These are phyloP conservation scores for Boehmeria nivea DNA, from an alignment of 306 rosid genomes.

Conservation along the genomic window DNA sequence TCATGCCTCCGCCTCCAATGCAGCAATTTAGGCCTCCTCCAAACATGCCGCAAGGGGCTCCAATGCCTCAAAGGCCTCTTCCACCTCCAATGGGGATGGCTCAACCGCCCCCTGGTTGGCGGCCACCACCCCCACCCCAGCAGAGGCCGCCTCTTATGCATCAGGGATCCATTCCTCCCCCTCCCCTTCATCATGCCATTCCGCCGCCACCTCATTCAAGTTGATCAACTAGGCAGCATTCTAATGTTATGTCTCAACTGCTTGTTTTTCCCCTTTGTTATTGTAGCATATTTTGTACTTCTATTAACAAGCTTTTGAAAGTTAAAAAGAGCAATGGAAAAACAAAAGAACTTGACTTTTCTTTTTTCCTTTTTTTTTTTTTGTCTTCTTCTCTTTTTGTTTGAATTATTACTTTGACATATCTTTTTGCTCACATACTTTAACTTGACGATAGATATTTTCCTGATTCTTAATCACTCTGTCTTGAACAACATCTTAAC, in stretches of 20 bases:
- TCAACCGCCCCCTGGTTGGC: constrained; percentile 68
- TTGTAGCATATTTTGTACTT: constrained; percentile 23
- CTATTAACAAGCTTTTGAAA: not conserved
- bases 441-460: no score
- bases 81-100: constrained; percentile 92
- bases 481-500: no score
- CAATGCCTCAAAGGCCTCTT: constrained; percentile 58
- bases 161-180: no score
- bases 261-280: not conserved
- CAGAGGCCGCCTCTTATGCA: constrained; percentile 52
- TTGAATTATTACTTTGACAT: not conserved
- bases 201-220: constrained; percentile 47
- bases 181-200: constrained; percentile 56
- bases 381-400: no score
- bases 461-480: no score
- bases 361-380: no score
- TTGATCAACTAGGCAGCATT: not conserved
- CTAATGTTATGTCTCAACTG: constrained; percentile 4
- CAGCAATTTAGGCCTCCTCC: constrained; percentile 87
- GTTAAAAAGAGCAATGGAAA: not conserved
- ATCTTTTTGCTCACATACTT: no score
- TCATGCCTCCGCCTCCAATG: constrained; percentile 60
- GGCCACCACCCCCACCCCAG: constrained; percentile 74
- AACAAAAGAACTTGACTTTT: no score
- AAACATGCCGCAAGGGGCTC: constrained; percentile 48